Evolutionary conservation across 2,329 filamentous ascomycete species (phyloP), one percentile per base, ranked within the genome.

Genomic region (Dichotomopilus funicola): DNA sequence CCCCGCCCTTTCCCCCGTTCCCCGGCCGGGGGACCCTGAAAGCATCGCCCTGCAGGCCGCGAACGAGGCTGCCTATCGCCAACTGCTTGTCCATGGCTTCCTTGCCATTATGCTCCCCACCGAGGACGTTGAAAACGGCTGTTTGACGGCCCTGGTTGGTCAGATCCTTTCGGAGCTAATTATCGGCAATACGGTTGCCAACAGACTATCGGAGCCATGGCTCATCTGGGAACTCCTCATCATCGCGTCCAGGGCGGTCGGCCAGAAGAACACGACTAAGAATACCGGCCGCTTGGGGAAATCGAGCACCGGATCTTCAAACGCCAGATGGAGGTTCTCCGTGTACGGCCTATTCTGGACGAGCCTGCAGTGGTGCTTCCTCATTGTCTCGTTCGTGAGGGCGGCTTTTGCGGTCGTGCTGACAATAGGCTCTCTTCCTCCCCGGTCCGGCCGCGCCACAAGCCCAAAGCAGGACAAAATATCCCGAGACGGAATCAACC

Each of bases 111-210:
- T 99, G 12, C 78, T 99, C 19, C 94, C 94, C 8, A 94, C 91
- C 12, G 92, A 97, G 66, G 92, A 97, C 69, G 76, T 97, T 41
- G 85, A 92, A 66, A 97, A 96, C 69, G 83, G 83, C 53, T 95
- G 89, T 69, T 77, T 97, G 65, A 87, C 88, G 55, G 81, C 89
- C 38, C 77, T 99, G 59, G 87, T 96, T 59, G 84, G 85, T 53
- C 90, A 96, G 71, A 88, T 97, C 61, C 78, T 97, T 59, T 89
- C 91, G 6, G 91, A 96, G 71, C 84, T 95, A 68, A 89, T 97
- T 59, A 78, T 99, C 61, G 89, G 89, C 59, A 91, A 89, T 63
- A 80, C 87, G 56, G 78, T 96, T 64, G 84, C 85, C 64, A 88
- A 86, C 65, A 95, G 87, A 69, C 79, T 88, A 42, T 90, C 88